Base-by-base conservation (phyloP, 176 grass and related monocot genomes). In the Aegilops longissima region DNA sequence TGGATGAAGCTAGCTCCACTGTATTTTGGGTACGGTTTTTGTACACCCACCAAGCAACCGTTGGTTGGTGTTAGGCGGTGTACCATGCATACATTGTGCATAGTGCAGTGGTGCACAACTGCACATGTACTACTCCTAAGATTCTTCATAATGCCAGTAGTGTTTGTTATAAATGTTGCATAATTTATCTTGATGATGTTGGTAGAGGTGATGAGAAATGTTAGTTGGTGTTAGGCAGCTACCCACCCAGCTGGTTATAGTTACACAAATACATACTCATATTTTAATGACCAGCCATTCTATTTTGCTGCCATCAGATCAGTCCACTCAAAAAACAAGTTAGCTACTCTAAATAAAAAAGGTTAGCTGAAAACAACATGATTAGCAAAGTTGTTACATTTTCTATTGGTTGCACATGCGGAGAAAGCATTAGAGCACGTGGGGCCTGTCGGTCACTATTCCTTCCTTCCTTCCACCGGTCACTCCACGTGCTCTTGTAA, bases 121-220 rank as follows among this genome's bases (percentile, higher is more conserved):
- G 23, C 75, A 71, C 24, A 66, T 58, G 84, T 83, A 12, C 42
- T 39, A 39, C 36, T 38, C 5, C 17, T 31, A 39, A 83, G 51
- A 79, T 86, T 90, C 65, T 78, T 65, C 21, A 14, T 29, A 44
- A 56, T 59, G 49, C 25, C 24, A 78, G 16, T 18, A 7, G 51
- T 18, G 51, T 18, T 54, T 18, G 16, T 54, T 54, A 78, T 88
- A 71, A 78, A 17, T 33, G 11, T 7, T 88, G 11, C 0, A 36
- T 12, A 35, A 13, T 17, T 8, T 39, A 25, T 18, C 21, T 39
- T 54, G 56, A 25, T 25, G 8, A n/a, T 6, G 3, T 39, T 23
- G 25, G 12, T 13, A n/a, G 31, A 78, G 31, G 52, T 62, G 33
- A 25, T 58, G 5, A 8, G 51, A 54, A 18, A 54, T 54, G 5